Percentiles rank a stretch among this genome's conserved stretches.
Evolutionary conservation across 495 filamentous ascomycete genomes (phyloP).

Genomic region (Eremomyces bilateralis): DNA sequence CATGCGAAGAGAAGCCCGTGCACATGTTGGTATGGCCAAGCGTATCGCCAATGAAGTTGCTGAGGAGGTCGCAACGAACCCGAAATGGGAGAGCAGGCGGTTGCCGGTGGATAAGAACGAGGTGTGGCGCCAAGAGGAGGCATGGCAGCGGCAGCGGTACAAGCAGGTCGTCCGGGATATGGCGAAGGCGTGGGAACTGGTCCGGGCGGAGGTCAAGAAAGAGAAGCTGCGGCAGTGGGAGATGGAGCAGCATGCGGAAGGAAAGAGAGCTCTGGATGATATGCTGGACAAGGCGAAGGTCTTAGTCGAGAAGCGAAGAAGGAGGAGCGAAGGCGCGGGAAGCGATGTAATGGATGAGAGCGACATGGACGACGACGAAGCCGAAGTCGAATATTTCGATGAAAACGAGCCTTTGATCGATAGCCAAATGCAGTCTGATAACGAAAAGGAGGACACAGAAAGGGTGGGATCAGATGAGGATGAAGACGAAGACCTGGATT

Average conservation of each 20-base stretch:
- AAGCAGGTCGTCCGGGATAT: slow-evolving; percentile 49
- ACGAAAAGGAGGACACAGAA: slow-evolving; percentile 24
- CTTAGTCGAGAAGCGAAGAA: slow-evolving; percentile 13
- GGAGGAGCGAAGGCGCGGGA: slow-evolving; percentile 14
- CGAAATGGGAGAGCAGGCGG: neutral
- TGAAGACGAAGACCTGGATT: slow-evolving; percentile 10
- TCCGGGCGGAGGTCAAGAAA: slow-evolving; percentile 52
- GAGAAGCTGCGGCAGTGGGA: slow-evolving; percentile 57
- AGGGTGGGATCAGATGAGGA: no score
- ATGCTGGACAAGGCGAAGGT: slow-evolving; percentile 48
- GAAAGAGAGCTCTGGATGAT: slow-evolving; percentile 63
- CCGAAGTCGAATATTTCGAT: no score
- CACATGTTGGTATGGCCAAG: slow-evolving; percentile 47
- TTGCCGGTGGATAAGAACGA: slow-evolving; percentile 26
- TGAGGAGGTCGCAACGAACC: slow-evolving; percentile 15
- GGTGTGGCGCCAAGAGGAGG: slow-evolving; percentile 36
- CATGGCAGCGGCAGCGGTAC: slow-evolving; percentile 24
- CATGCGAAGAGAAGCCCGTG: slow-evolving; percentile 50
- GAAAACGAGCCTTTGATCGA: no score
- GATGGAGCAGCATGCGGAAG: slow-evolving; percentile 58
- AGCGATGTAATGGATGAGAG: slow-evolving; percentile 16
- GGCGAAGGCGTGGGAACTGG: slow-evolving; percentile 55
- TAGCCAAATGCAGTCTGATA: no score
- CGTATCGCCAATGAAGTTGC: slow-evolving; percentile 28
- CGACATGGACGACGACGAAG: slow-evolving; percentile 26